phyloP scores from a whole-genome alignment of 345 rosid species.

The Citrus hindsii region DNA sequence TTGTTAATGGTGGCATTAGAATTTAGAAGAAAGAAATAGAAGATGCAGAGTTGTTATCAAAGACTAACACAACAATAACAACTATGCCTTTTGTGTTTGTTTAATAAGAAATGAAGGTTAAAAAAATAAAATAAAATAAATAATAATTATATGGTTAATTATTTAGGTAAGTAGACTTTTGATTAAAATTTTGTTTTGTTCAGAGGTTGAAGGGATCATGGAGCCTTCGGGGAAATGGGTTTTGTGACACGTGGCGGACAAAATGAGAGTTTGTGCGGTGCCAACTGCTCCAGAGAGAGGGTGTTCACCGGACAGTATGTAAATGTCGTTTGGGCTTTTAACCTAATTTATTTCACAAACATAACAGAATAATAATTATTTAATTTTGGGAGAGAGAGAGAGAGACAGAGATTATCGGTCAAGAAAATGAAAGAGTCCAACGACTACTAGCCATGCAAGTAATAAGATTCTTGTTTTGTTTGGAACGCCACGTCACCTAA shows the following conservation, averaged over 20 bases:
- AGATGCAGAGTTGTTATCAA: slow-evolving; percentile 20
- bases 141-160: too few species aligned
- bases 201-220: background rate
- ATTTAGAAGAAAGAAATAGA: background rate
- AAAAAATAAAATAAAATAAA: too few species aligned
- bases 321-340: slow-evolving; percentile 1
- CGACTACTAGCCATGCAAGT: slow-evolving; percentile 22
- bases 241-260: slow-evolving; percentile 44
- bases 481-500: slow-evolving; percentile 62
- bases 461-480: slow-evolving; percentile 33
- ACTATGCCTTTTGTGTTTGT: background rate
- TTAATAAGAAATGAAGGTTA: background rate
- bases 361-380: background rate
- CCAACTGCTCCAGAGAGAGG: slow-evolving; percentile 37
- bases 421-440: background rate
- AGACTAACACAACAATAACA: background rate
- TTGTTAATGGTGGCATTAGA: slow-evolving; percentile 20
- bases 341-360: background rate
- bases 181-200: background rate
- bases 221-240: slow-evolving; percentile 33
- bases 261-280: background rate
- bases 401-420: background rate
- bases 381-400: background rate
- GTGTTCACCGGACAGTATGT: background rate
- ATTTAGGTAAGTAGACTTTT: too few species aligned